phyloP scores from a whole-genome alignment of 345 rosid species.

The Litchi chinensis region DNA sequence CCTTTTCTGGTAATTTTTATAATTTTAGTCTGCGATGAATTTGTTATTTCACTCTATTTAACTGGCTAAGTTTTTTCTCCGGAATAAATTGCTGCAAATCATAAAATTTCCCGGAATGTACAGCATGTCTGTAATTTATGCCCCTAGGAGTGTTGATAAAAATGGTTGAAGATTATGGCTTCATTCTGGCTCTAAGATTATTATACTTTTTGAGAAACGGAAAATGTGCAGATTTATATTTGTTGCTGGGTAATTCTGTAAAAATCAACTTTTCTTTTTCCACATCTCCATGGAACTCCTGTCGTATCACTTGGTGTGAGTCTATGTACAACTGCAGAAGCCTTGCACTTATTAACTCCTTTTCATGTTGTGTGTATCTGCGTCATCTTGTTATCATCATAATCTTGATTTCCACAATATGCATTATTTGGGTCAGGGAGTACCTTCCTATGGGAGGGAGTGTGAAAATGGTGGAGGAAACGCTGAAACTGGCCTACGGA shows the following conservation, averaged over 20 bases:
- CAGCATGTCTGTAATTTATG: not conserved
- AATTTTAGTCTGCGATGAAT: not conserved
- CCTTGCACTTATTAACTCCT: not conserved
- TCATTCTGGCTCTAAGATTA: conserved; percentile 9
- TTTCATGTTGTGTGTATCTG: not conserved
- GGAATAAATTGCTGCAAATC: not conserved
- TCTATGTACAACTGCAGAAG: not conserved
- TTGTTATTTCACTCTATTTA: not conserved
- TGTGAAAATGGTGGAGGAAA: conserved; percentile 83
- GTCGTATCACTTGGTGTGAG: not conserved
- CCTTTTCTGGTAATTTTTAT: not conserved
- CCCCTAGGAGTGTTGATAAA: not conserved
- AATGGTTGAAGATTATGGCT: not conserved
- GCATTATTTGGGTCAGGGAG: conserved; percentile 56
- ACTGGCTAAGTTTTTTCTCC: conserved; percentile 2
- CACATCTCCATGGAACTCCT: not conserved
- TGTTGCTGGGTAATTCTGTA: not conserved
- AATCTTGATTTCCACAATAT: not conserved
- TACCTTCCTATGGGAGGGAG: conserved; percentile 99
- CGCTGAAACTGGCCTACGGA: conserved; percentile 92
- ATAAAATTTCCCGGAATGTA: not conserved
- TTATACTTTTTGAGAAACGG: not conserved
- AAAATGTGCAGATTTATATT: not conserved
- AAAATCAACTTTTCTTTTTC: not conserved
- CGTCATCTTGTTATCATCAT: not conserved